Conservation (phyloP, 768 basidiomycete species). For the Suillus decipiens region DNA sequence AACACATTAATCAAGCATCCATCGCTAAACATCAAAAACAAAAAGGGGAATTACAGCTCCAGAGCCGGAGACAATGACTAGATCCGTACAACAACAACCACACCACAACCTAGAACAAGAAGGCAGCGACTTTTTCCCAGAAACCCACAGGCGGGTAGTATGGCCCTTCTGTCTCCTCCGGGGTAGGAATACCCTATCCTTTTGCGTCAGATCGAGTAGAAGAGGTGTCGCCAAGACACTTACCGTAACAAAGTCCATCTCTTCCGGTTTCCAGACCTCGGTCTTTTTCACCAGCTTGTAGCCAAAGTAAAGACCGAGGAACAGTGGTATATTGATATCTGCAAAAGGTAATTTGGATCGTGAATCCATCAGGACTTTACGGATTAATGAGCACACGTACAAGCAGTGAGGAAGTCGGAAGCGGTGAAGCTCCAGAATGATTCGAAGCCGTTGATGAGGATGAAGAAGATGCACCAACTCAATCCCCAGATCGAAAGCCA, state of each 20-base stretch:
- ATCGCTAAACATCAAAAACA: not conserved
- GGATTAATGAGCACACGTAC: slow-evolving; percentile 27
- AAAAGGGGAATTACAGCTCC: not conserved
- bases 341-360: not conserved
- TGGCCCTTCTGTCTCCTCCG: slow-evolving; percentile 16
- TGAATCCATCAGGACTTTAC: not conserved
- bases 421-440: slow-evolving; percentile 66
- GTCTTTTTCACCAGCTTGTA: slow-evolving; percentile 25
- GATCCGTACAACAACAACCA: slow-evolving; percentile 2
- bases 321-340: slow-evolving; percentile 36
- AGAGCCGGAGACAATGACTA: not conserved
- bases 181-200: slow-evolving; percentile 14
- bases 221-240: slow-evolving; percentile 22
- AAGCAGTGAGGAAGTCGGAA: slow-evolving; percentile 50
- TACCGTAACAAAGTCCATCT: slow-evolving; percentile 75
- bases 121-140: slow-evolving; percentile 13
- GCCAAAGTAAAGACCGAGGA: slow-evolving; percentile 23
- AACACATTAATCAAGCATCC: not conserved
- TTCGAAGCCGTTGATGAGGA: slow-evolving; percentile 53
- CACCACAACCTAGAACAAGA: slow-evolving; percentile 10
- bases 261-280: slow-evolving; percentile 49
- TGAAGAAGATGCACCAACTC: slow-evolving; percentile 60
- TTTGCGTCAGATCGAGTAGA: not conserved
- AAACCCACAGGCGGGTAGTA: slow-evolving; percentile 13
- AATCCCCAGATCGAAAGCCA: slow-evolving; percentile 70